phyloP scores from a whole-genome alignment of 352 stramenopile species.

The Hyaloperonospora arabidopsidis region DNA sequence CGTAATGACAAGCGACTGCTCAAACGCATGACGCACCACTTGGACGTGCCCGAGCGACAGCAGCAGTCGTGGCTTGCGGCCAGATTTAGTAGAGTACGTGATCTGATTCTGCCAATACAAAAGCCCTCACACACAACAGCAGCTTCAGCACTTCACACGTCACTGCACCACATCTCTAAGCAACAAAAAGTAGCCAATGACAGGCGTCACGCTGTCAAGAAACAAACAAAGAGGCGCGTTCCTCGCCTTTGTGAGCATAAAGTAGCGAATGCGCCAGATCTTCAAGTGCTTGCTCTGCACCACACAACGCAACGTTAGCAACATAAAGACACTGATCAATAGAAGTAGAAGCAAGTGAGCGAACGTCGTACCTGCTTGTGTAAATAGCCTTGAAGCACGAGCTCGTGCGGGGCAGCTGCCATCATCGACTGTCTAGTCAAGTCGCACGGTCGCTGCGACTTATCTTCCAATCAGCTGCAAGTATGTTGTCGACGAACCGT shows the following conservation, averaged over 20 bases:
- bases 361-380: constrained; percentile 58
- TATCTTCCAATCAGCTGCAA: neutral
- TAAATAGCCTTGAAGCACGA: constrained; percentile 74
- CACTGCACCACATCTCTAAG: too few relatives aligned
- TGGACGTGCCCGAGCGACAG: constrained; percentile 43
- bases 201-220: too few relatives aligned
- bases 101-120: constrained; percentile 44
- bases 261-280: constrained; percentile 84
- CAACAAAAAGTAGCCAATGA: neutral
- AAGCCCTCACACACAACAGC: neutral
- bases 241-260: constrained; percentile 62
- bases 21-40: constrained; percentile 37
- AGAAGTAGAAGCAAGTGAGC: neutral
- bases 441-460: neutral
- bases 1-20: neutral
- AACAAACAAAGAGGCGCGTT: neutral
- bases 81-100: constrained; percentile 76
- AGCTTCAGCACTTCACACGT: neutral
- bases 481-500: too few relatives aligned
- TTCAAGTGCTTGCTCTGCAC: constrained; percentile 76
- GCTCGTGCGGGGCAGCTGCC: constrained; percentile 31
- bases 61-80: constrained; percentile 56
- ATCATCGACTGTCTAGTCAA: constrained; percentile 21
- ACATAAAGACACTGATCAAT: neutral
- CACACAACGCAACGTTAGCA: constrained; percentile 6